Evolutionary conservation across 805 yeast species (phyloP).

Genomic region (Ogataea nakhonphanomensis): DNA sequence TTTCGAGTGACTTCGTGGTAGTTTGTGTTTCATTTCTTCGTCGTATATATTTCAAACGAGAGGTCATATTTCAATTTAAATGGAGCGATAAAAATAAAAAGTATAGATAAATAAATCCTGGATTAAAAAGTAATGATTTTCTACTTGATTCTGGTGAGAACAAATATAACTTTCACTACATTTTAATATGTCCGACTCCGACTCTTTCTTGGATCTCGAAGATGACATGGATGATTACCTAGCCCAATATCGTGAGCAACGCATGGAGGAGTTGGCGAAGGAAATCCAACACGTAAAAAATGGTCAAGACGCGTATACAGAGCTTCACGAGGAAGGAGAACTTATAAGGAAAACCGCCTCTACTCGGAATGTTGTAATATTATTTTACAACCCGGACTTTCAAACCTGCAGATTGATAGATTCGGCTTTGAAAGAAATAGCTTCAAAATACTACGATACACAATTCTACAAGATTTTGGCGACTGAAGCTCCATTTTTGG

Average conservation of each 20-base stretch:
- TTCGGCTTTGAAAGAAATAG: conserved; percentile 39
- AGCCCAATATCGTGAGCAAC: conserved; percentile 54
- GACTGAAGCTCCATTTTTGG: conserved; percentile 67
- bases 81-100: conserved; percentile 39
- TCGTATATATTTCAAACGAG: conserved; percentile 3
- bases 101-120: conserved; percentile 18
- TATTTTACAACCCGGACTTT: conserved; percentile 62
- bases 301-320: conserved; percentile 34
- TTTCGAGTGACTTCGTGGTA: not conserved
- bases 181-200: conserved; percentile 15
- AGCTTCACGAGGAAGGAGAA: conserved; percentile 52
- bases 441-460: conserved; percentile 56
- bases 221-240: conserved; percentile 46
- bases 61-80: conserved; percentile 2
- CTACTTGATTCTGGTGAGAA: too few species aligned
- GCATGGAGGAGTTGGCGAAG: conserved; percentile 54
- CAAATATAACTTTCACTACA: conserved; percentile 28
- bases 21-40: conserved; percentile 2
- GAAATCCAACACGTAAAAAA: conserved; percentile 38
- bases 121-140: too few species aligned
- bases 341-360: conserved; percentile 50
- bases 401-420: conserved; percentile 60
- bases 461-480: conserved; percentile 57
- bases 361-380: conserved; percentile 46
- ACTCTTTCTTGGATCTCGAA: conserved; percentile 45